Evolutionary conservation across 768 basidiomycete genomes (phyloP), one percentile per base, ranked within the genome.

Genomic region (Exidia glandulosa): DNA sequence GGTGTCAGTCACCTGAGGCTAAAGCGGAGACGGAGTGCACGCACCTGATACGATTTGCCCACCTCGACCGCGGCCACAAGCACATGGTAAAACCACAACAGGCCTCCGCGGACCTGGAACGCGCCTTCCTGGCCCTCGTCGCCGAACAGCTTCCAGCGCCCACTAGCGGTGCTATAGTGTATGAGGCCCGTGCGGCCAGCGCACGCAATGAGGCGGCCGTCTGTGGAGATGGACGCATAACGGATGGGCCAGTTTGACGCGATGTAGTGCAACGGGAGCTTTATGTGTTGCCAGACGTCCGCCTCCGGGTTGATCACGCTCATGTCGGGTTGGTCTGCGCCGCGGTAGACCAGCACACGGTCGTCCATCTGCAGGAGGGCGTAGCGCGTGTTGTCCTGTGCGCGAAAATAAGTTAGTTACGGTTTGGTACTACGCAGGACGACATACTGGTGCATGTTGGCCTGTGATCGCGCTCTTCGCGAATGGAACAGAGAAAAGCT

Each of bases 231-330:
- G 3, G 89, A 87, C 5, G 94, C 93, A 69, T 94, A 96, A 48
- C 85, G 84, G 56, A 98, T 86, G 1, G 96, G 96, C 90, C 94
- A 95, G 65, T 98, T 95, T 10, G 83, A 80, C 1, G 90, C 81
- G 47, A 97, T 74, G 72, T 98, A 99, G n/a, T 75, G 74, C 66
- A 87, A 83, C 1, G 96, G 96, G 23, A 97, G 84, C 93, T 96
- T 65, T 63, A 97, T 88, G 73, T 90, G 88, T 66, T 98, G 93
- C 94, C 95, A 98, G 19, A 97, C 94, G 67, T 97, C 94, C 3
- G 91, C 91, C 70, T 95, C 94, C 16, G 94, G 94, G 68, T 97
- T 97, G 67, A 98, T 96, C 60, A 99, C 86, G 68, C 92, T 95
- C 86, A 96, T 88, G 69, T 97, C 94, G 4, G 95, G 94, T 70